phyloP scores from a whole-genome alignment of 305 asterid species.

The Fraxinus platypoda region DNA sequence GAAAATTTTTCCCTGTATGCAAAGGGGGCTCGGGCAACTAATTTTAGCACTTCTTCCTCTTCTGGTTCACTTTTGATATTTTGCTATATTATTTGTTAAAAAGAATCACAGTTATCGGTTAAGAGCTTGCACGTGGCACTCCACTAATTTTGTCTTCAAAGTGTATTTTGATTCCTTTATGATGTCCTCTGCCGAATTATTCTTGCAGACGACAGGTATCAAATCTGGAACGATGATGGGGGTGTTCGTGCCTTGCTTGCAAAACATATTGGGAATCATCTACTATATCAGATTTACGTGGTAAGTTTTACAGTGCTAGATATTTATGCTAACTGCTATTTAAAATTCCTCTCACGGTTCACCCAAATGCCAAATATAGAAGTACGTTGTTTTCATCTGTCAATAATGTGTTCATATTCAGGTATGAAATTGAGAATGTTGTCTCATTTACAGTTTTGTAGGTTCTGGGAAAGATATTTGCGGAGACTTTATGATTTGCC shows the following conservation, averaged over 20 bases:
- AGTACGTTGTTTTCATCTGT: neutral
- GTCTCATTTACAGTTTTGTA: neutral
- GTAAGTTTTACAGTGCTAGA: conserved; percentile 41
- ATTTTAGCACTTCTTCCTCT: neutral
- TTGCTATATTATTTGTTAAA: neutral
- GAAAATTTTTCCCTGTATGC: neutral
- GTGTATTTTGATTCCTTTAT: conserved; percentile 10
- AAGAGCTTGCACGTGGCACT: neutral
- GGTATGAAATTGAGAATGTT: neutral
- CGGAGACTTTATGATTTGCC: neutral
- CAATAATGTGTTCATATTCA: neutral
- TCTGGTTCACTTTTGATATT: neutral
- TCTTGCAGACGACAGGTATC: conserved; percentile 59
- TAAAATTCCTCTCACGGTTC: conserved; percentile 3
- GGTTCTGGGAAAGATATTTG: neutral
- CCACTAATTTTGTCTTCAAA: neutral
- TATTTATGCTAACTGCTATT: conserved; percentile 7
- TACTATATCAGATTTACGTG: conserved; percentile 93
- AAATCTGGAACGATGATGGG: conserved; percentile 97
- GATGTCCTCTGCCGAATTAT: conserved; percentile 19
- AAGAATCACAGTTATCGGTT: neutral
- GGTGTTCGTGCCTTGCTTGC: conserved; percentile 95
- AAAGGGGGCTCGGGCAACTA: neutral
- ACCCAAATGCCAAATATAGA: neutral
- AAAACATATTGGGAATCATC: conserved; percentile 91